phyloP scores from a whole-genome alignment of 345 rosid species.

The Dimocarpus longan region DNA sequence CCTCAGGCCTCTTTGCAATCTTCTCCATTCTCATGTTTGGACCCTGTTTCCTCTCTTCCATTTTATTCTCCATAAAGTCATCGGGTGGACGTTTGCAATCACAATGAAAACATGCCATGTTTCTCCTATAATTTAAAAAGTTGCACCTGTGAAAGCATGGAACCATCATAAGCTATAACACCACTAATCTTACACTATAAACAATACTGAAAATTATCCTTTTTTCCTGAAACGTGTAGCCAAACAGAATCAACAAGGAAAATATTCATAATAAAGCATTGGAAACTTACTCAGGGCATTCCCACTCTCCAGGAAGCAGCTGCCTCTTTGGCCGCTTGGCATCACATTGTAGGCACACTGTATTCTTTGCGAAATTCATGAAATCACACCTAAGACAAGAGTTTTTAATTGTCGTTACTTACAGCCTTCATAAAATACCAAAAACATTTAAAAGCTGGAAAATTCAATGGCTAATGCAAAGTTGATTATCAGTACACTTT shows the following conservation, averaged over 20 bases:
- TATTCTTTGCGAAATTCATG: slow-evolving; percentile 97
- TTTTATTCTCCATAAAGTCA: slow-evolving; percentile 55
- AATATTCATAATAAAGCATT: not conserved
- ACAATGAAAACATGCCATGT: slow-evolving; percentile 90
- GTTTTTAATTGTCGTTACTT: slow-evolving; percentile 18
- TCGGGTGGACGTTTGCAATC: slow-evolving; percentile 97
- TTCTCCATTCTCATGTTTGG: slow-evolving; percentile 47
- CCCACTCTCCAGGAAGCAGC: slow-evolving; percentile 99
- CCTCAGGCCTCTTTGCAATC: slow-evolving; percentile 49
- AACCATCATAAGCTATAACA: slow-evolving; percentile 19
- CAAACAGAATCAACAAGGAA: not conserved
- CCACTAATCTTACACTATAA: not conserved
- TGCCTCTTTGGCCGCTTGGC: slow-evolving; percentile 97
- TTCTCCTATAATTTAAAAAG: slow-evolving; percentile 95
- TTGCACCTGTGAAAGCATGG: slow-evolving; percentile 72
- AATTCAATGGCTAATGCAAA: not conserved
- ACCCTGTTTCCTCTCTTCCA: slow-evolving; percentile 55
- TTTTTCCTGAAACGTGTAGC: not conserved
- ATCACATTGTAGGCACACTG: slow-evolving; percentile 92
- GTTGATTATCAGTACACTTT: not conserved
- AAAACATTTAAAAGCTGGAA: slow-evolving; percentile 10
- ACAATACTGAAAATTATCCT: not conserved
- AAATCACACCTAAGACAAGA: slow-evolving; percentile 77
- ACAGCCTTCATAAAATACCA: not conserved
- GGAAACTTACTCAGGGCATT: slow-evolving; percentile 91